Conservation (phyloP, 352 stramenopile species). For the Phytophthora sp. region DNA sequence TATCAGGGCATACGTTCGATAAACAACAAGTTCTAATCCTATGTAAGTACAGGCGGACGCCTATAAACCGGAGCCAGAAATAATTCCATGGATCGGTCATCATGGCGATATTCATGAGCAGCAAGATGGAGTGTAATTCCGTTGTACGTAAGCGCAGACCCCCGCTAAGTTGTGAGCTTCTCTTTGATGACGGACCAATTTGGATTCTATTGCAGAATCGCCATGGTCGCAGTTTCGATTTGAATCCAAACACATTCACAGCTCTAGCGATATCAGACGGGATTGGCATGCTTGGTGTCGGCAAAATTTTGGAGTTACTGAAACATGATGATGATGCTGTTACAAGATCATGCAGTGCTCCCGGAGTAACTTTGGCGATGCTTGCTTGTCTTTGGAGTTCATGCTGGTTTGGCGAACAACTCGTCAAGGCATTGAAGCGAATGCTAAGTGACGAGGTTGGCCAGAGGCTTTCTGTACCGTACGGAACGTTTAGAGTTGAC, state of each 20-base stretch:
- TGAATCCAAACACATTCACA: too few species aligned
- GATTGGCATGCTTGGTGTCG: not conserved
- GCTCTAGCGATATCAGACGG: too few species aligned
- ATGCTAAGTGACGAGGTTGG: slow-evolving; percentile 19
- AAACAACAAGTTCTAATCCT: slow-evolving; percentile 8
- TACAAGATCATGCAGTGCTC: not conserved
- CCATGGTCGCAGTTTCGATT: not conserved
- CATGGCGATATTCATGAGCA: too few species aligned
- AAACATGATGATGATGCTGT: not conserved
- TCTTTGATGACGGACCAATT: too few species aligned
- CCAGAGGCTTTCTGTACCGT: slow-evolving; percentile 20
- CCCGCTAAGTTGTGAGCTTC: not conserved
- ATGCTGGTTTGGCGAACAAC: not conserved
- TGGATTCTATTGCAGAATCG: not conserved
- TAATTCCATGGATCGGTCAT: too few species aligned
- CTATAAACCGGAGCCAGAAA: too few species aligned
- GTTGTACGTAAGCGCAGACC: slow-evolving; percentile 4
- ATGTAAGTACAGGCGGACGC: too few species aligned
- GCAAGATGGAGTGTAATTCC: too few species aligned
- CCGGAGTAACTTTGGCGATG: not conserved
- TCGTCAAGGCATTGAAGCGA: slow-evolving; percentile 18
- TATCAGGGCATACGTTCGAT: too few species aligned
- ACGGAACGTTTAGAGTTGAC: slow-evolving; percentile 6
- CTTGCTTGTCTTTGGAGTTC: not conserved
- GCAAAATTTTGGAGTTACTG: not conserved